Conservation (phyloP, 768 basidiomycete species). For the Suillus subluteus region DNA sequence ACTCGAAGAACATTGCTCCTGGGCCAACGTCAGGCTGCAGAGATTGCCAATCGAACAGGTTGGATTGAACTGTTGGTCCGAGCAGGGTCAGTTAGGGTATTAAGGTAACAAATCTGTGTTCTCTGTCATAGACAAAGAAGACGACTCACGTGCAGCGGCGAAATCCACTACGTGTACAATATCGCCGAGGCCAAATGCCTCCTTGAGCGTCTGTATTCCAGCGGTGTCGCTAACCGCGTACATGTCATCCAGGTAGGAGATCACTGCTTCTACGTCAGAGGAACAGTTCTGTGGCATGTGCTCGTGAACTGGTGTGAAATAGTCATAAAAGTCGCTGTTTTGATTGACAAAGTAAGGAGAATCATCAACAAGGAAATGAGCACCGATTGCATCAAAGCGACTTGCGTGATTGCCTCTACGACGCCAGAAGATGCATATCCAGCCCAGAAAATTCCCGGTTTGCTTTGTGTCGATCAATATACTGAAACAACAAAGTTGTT, state of each 20-base stretch:
- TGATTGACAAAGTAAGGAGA: background rate
- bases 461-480: conserved; percentile 27
- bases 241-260: conserved; percentile 61
- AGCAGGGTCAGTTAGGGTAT: conserved; percentile 20
- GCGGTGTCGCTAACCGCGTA: conserved; percentile 47
- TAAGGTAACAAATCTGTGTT: conserved; percentile 23
- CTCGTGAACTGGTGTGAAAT: conserved; percentile 71
- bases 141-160: conserved; percentile 53
- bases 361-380: background rate
- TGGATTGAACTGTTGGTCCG: conserved; percentile 47
- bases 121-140: background rate
- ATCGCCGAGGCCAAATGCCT: conserved; percentile 57
- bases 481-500: background rate
- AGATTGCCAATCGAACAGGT: conserved; percentile 69
- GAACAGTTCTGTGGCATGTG: conserved; percentile 77
- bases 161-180: conserved; percentile 69
- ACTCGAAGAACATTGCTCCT: conserved; percentile 39
- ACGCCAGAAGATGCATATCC: conserved; percentile 51
- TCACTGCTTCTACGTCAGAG: conserved; percentile 66
- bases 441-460: conserved; percentile 44
- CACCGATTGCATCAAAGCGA: conserved; percentile 11
- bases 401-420: conserved; percentile 47
- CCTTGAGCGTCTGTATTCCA: conserved; percentile 58
- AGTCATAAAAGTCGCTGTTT: conserved; percentile 38
- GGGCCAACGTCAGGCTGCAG: conserved; percentile 55